A percentile compares a stretch with the other conserved stretches of the same genome.
phyloP scores from a whole-genome alignment of 306 rosid genomes.

The Styphnolobium japonicum region DNA sequence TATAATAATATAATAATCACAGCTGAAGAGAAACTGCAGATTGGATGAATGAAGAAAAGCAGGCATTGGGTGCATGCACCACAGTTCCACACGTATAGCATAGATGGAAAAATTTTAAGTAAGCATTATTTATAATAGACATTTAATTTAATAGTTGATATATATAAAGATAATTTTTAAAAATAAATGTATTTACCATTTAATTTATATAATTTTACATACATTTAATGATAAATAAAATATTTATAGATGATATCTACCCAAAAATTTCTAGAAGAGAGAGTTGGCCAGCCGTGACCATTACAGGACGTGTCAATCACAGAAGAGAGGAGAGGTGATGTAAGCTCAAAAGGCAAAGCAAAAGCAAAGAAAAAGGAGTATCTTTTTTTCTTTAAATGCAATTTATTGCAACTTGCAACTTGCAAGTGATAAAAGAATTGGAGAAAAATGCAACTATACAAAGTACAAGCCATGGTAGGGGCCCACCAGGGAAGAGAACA shows the following conservation, averaged over 20 bases:
- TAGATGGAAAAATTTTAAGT: too few species aligned
- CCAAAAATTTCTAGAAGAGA: too few species aligned
- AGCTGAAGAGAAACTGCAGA: background rate
- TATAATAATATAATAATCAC: too few species aligned
- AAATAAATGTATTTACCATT: too few species aligned
- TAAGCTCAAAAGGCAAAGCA: background rate
- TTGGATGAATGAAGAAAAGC: background rate
- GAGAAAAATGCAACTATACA: background rate
- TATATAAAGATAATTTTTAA: too few species aligned
- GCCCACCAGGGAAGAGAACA: conserved; percentile 15
- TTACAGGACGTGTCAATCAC: background rate
- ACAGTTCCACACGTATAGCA: background rate
- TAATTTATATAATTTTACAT: too few species aligned
- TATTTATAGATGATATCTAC: too few species aligned
- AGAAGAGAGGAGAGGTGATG: background rate
- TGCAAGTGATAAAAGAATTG: background rate
- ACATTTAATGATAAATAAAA: too few species aligned
- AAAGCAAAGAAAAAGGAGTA: background rate
- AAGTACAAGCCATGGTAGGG: conserved; percentile 17
- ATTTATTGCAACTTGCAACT: too few species aligned
- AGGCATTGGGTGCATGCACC: conserved; percentile 15
- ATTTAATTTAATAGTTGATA: too few species aligned
- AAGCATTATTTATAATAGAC: too few species aligned
- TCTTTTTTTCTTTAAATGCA: too few species aligned
- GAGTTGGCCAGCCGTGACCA: background rate